These are phyloP conservation scores for Globisporangium yorkense DNA, from an alignment of 352 stramenopile species.

Conservation along the genomic window DNA sequence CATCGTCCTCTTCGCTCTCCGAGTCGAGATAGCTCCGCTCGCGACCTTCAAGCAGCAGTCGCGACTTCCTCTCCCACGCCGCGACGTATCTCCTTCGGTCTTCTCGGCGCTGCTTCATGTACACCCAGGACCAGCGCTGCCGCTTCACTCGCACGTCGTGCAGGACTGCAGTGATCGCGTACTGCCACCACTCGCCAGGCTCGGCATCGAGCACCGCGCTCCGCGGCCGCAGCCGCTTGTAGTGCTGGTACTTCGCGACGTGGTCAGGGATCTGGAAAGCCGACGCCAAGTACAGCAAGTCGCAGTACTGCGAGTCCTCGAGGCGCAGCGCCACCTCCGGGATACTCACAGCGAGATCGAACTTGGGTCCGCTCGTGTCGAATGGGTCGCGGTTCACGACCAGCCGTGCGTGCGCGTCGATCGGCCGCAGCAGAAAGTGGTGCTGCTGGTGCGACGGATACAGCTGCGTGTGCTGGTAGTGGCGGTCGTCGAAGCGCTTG, in stretches of 20 bases:
- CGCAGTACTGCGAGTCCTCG: slow-evolving; percentile 86
- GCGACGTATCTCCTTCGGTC: slow-evolving; percentile 69
- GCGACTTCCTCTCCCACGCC: slow-evolving; percentile 46
- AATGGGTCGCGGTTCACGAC: slow-evolving; percentile 82
- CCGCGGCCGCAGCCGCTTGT: slow-evolving; percentile 61
- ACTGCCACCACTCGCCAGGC: slow-evolving; percentile 72
- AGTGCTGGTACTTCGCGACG: slow-evolving; percentile 72
- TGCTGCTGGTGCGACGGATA: slow-evolving; percentile 72
- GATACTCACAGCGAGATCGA: slow-evolving; percentile 79
- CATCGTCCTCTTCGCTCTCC: slow-evolving; percentile 54
- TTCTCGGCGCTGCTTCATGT: slow-evolving; percentile 77
- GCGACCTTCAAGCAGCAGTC: slow-evolving; percentile 18
- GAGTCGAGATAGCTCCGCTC: slow-evolving; percentile 32
- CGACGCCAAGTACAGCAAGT: slow-evolving; percentile 75
- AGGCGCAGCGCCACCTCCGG: slow-evolving; percentile 73
- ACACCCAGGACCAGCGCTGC: slow-evolving; percentile 70
- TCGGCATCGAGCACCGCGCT: slow-evolving; percentile 41
- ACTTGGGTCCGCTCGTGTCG: slow-evolving; percentile 66
- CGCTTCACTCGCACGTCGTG: slow-evolving; percentile 61
- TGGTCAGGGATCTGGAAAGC: slow-evolving; percentile 68
- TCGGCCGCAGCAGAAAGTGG: slow-evolving; percentile 80
- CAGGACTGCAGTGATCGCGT: slow-evolving; percentile 61
- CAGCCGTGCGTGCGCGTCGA: slow-evolving; percentile 72
- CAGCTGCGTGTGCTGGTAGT: slow-evolving; percentile 56
- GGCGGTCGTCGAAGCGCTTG: slow-evolving; percentile 74